Evolutionary conservation across 352 stramenopile species (phyloP).

Genomic region (Pythium brassicae): DNA sequence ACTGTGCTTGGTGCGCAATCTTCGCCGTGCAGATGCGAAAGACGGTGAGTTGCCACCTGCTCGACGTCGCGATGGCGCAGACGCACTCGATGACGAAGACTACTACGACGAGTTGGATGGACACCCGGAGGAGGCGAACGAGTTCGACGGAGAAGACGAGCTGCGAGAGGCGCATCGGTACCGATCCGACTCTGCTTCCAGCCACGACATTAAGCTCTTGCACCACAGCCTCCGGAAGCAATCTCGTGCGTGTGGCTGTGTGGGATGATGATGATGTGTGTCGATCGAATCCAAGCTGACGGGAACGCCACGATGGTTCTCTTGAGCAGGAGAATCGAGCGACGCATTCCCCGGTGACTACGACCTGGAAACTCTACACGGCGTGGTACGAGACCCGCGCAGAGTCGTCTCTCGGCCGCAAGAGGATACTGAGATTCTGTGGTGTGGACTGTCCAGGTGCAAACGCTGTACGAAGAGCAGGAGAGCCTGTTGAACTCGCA

Average conservation of each 20-base stretch:
- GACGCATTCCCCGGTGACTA: conserved; percentile 27
- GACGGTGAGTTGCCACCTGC: conserved; percentile 20
- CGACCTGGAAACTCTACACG: conserved; percentile 57
- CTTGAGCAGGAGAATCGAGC: conserved; percentile 16
- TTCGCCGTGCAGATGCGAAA: conserved; percentile 22
- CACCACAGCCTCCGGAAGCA: conserved; percentile 49
- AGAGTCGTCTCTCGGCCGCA: not conserved
- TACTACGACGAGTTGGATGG: conserved; percentile 12
- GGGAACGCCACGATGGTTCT: not conserved
- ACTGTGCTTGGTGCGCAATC: not conserved
- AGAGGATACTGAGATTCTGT: not conserved
- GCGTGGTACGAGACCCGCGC: conserved; percentile 36
- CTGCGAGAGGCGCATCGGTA: conserved; percentile 19
- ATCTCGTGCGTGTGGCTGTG: conserved; percentile 28
- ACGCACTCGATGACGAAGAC: conserved; percentile 22
- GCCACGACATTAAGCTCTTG: conserved; percentile 58
- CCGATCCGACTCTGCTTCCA: conserved; percentile 32
- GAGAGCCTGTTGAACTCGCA: conserved; percentile 94
- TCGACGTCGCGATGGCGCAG: conserved; percentile 14
- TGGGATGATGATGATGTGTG: not conserved
- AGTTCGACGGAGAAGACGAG: conserved; percentile 15
- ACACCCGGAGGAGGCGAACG: conserved; percentile 11
- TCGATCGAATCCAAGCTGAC: not conserved
- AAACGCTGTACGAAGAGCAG: conserved; percentile 95
- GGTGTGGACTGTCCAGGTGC: conserved; percentile 36